These are phyloP conservation scores for Madurella mycetomatis DNA, from an alignment of 2,329 filamentous ascomycete genomes.

Conservation along the genomic window DNA sequence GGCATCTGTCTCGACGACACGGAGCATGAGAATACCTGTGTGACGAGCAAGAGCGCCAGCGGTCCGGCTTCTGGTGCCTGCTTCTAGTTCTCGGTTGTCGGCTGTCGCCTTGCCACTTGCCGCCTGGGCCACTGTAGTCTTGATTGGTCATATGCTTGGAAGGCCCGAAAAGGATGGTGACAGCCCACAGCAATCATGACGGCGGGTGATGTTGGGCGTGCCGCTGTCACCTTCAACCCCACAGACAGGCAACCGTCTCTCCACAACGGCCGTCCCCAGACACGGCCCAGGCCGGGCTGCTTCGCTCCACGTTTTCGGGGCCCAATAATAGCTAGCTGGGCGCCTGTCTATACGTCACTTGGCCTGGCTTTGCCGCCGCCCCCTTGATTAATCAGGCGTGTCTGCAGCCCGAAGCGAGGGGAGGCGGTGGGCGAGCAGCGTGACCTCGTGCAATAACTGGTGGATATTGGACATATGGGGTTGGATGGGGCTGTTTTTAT, in stretches of 20 bases:
- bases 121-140: neutral
- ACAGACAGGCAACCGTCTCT: neutral
- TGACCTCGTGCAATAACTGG: conserved; percentile 16
- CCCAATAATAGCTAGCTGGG: conserved; percentile 14
- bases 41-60: neutral
- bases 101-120: neutral
- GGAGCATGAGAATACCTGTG: neutral
- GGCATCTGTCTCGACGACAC: neutral
- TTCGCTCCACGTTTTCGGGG: conserved; percentile 3
- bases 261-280: neutral
- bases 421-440: conserved; percentile 4
- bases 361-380: conserved; percentile 5
- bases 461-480: conserved; percentile 13
- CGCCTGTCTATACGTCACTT: conserved; percentile 12
- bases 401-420: too few species aligned
- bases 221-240: conserved; percentile 1
- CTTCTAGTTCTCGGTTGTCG: neutral
- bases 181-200: conserved; percentile 3
- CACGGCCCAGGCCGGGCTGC: conserved; percentile 1
- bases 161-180: conserved; percentile 17
- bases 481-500: conserved; percentile 15
- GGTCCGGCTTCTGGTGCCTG: neutral
- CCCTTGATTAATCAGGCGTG: conserved; percentile 1
- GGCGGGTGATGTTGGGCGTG: neutral
- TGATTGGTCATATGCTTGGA: conserved; percentile 17